phyloP scores from a whole-genome alignment of 2,329 filamentous ascomycete species.

The Pseudopithomyces chartarum region DNA sequence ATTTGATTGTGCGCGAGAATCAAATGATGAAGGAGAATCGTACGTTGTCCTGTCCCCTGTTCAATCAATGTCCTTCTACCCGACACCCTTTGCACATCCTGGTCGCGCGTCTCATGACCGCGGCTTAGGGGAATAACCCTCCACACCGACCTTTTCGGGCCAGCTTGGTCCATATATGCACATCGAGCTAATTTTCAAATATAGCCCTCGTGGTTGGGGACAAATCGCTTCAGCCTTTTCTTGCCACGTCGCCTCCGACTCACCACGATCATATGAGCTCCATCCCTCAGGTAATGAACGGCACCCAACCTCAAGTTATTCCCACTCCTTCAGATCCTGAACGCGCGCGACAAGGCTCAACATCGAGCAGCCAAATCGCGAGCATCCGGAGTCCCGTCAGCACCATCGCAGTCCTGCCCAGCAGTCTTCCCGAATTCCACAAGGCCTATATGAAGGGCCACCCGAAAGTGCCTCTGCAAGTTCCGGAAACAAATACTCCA shows the following conservation, averaged over 20 bases:
- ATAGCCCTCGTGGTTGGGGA: constrained; percentile 60
- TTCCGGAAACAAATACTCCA: constrained; percentile 36
- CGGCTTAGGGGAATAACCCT: constrained; percentile 12
- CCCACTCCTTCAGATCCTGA: constrained; percentile 40
- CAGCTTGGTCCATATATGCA: not conserved
- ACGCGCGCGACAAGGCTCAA: constrained; percentile 51
- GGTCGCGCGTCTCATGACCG: constrained; percentile 15
- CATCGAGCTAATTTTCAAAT: constrained; percentile 19
- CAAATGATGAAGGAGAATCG: constrained; percentile 95
- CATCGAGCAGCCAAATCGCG: constrained; percentile 46
- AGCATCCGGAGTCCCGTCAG: constrained; percentile 58
- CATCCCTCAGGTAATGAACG: constrained; percentile 40
- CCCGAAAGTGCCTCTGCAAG: constrained; percentile 37
- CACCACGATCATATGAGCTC: constrained; percentile 48
- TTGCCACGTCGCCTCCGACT: constrained; percentile 61
- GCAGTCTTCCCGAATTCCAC: constrained; percentile 88
- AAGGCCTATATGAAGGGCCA: constrained; percentile 82
- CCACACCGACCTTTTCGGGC: constrained; percentile 3
- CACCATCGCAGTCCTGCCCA: constrained; percentile 90
- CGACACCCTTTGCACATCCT: constrained; percentile 8
- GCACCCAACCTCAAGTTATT: constrained; percentile 41
- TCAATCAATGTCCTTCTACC: constrained; percentile 5
- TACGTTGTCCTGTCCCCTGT: constrained; percentile 57
- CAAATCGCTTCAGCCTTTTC: constrained; percentile 58
- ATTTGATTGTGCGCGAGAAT: constrained; percentile 96